Percentiles rank a stretch among this genome's conserved stretches.
Evolutionary conservation across 805 yeast species (phyloP).

Genomic region (Starmerella riodocensis): DNA sequence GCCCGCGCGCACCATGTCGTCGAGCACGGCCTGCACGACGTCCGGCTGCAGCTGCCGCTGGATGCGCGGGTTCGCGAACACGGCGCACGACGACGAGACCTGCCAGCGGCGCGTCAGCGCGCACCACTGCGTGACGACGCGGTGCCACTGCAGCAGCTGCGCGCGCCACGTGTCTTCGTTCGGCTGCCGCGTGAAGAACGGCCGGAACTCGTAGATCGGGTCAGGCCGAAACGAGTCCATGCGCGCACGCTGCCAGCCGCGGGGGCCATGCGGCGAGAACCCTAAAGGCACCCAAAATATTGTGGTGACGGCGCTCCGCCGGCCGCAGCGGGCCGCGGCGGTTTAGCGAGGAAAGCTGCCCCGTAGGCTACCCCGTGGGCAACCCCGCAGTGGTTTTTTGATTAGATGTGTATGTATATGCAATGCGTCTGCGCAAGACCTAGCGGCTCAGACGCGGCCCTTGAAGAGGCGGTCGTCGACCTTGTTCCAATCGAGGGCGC

Average conservation of each 20-base stretch:
- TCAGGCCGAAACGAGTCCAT: constrained; percentile 26
- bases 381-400: no score
- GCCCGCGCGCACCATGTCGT: constrained; percentile 41
- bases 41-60: constrained; percentile 38
- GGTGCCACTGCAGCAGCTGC: constrained; percentile 69
- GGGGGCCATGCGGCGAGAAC: no score
- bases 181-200: constrained; percentile 81
- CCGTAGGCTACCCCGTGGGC: no score
- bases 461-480: constrained; percentile 21
- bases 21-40: constrained; percentile 43
- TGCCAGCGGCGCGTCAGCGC: constrained; percentile 43
- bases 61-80: constrained; percentile 26
- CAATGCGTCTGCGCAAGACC: no score
- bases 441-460: constrained; percentile 15
- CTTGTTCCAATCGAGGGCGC: constrained; percentile 66
- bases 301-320: no score
- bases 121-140: constrained; percentile 50
- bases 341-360: no score
- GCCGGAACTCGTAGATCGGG: constrained; percentile 62
- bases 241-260: neutral
- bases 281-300: no score
- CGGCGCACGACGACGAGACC: constrained; percentile 26
- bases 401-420: no score
- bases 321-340: no score
- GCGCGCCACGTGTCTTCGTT: constrained; percentile 63